Evolutionary conservation across 2,329 filamentous ascomycete species (phyloP), one percentile per base, ranked within the genome.

Genomic region (Trichoderma atroviride): DNA sequence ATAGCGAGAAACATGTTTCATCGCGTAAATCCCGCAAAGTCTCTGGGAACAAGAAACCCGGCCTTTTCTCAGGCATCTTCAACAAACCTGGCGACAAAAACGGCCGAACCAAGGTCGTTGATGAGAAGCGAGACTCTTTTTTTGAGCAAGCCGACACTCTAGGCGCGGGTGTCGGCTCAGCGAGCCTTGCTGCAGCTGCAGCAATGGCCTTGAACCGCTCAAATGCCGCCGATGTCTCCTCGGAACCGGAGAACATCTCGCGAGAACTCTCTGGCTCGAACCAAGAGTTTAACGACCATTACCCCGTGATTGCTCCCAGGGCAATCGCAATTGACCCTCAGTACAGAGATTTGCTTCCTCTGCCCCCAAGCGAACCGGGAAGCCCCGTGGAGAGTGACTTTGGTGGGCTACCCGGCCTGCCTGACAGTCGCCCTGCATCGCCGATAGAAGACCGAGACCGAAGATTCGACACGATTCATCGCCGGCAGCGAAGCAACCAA

Each of bases 131-230:
- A 78, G 79, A 85, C 81, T 87, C 87, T 90, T 90, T 90, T 89
- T 89, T 90, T 90, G 88, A 81, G 90, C 88, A 86, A 84, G 86
- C 88, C 88, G 88, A 83, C 85, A 90, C 85, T 85, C 83, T 86
- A 87, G 88, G 88, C 88, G 86, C 85, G 84, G 87, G 88, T 90
- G 88, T 82, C 87, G 88, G 88, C 86, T 78, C 86, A 80, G 84
- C 82, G 82, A 83, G 84, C 79, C 83, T 81, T 77, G 83, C 80
- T 72, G 80, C 79, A 75, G 81, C 79, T 70, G 73, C 80, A 73
- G 76, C 79, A 75, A 78, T 80, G 75, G 76, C 79, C 75, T 76
- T 77, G 74, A 76, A 79, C 78, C 81, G 78, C 74, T 78, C 80
- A 69, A 81, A 85, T 77, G 84, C 83, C 83, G 79, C 80, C 78